A percentile compares a stretch with the other conserved stretches of the same genome.
These are phyloP conservation scores for Mycena rosella DNA, from an alignment of 768 basidiomycete species.

Conservation along the genomic window DNA sequence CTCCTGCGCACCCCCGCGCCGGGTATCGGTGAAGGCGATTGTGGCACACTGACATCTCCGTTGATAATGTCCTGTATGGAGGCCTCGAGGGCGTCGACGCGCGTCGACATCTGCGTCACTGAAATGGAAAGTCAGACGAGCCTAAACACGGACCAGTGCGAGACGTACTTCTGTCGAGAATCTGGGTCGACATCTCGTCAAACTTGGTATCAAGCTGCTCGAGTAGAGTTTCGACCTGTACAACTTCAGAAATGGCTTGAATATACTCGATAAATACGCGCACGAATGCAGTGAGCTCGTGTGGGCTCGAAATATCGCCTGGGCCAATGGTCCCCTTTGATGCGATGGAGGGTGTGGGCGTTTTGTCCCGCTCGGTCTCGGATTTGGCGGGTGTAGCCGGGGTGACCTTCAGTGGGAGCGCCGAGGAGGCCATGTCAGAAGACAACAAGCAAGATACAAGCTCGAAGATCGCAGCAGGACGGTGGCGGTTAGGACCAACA, in stretches of 20 bases:
- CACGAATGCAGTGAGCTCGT: constrained; percentile 95
- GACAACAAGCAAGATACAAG: background rate
- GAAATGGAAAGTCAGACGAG: constrained; percentile 27
- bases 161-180: constrained; percentile 83
- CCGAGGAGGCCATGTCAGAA: constrained; percentile 59
- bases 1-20: constrained; percentile 55
- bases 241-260: background rate
- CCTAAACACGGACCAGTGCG: constrained; percentile 10
- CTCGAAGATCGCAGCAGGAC: constrained; percentile 16
- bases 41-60: constrained; percentile 73
- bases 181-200: constrained; percentile 93
- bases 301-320: constrained; percentile 89
- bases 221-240: constrained; percentile 87
- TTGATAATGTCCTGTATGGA: constrained; percentile 95
- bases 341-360: constrained; percentile 58
- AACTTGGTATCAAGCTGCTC: constrained; percentile 93
- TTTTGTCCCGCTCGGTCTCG: constrained; percentile 63
- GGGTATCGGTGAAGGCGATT: constrained; percentile 68
- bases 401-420: constrained; percentile 76
- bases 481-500: too few relatives aligned
- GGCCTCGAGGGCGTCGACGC: constrained; percentile 90
- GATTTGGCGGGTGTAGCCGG: constrained; percentile 63
- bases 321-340: constrained; percentile 56
- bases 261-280: background rate
- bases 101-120: constrained; percentile 95